phyloP scores from a whole-genome alignment of 257 asterid species.

The Solanum rostratum region DNA sequence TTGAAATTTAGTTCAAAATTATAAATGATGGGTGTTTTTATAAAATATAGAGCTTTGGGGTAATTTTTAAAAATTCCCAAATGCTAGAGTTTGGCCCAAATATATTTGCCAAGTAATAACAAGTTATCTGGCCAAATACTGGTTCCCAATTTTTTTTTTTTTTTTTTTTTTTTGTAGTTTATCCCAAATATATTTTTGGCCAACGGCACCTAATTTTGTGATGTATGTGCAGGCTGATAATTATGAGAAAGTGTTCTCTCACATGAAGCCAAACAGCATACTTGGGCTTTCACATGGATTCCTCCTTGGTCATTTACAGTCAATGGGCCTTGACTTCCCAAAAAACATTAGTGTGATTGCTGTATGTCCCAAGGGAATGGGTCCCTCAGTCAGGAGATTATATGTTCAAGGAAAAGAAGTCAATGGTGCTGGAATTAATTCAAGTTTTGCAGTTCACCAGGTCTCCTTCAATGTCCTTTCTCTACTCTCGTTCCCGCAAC shows the following conservation, averaged over 20 bases:
- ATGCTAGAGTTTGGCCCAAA: too few relatives aligned
- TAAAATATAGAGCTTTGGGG: too few relatives aligned
- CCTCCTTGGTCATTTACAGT: constrained; percentile 95
- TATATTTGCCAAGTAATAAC: too few relatives aligned
- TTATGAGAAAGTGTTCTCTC: constrained; percentile 71
- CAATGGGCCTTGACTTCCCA: constrained; percentile 74
- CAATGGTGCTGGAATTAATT: constrained; percentile 92
- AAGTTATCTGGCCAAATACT: too few relatives aligned
- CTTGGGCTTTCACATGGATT: constrained; percentile 98
- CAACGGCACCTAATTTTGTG: not conserved
- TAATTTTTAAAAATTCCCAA: too few relatives aligned
- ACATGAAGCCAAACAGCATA: constrained; percentile 92
- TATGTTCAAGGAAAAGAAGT: constrained; percentile 94
- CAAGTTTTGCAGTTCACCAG: constrained; percentile 97
- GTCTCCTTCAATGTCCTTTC: constrained; percentile 13
- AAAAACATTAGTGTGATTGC: constrained; percentile 86
- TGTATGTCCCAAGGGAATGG: constrained; percentile 99
- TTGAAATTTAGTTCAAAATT: too few relatives aligned
- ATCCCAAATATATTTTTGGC: too few relatives aligned
- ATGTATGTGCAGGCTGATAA: constrained; percentile 69
- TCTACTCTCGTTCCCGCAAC: not conserved
- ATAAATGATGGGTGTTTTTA: too few relatives aligned
- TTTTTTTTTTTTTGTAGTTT: too few relatives aligned
- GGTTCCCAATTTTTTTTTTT: too few relatives aligned
- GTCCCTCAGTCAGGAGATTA: constrained; percentile 96